phyloP scores from a whole-genome alignment of 1,284 basidiomycete genomes.

The Leucoagaricus sp. region DNA sequence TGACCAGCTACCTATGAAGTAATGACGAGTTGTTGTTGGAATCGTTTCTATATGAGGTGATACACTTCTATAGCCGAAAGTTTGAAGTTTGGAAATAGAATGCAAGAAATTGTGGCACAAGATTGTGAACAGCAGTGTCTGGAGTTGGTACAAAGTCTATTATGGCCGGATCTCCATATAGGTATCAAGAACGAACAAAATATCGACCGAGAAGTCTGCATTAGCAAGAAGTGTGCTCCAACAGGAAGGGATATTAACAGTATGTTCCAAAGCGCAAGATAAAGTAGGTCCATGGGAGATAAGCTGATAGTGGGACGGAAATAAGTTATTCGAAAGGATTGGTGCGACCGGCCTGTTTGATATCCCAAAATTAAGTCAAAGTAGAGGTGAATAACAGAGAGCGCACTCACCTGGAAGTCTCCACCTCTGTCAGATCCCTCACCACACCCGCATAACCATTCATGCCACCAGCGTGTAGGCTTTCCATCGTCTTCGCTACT shows the following conservation, averaged over 20 bases:
- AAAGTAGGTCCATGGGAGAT: constrained; percentile 2
- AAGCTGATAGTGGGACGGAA: not conserved
- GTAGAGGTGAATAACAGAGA: not conserved
- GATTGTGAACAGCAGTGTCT: not conserved
- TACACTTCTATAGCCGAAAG: constrained; percentile 6
- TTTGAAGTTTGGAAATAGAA: not conserved
- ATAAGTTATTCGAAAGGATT: constrained; percentile 67
- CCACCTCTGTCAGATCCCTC: constrained; percentile 70
- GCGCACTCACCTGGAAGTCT: constrained; percentile 60
- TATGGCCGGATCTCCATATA: not conserved
- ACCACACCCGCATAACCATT: constrained; percentile 77
- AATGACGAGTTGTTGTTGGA: not conserved
- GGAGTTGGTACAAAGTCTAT: not conserved
- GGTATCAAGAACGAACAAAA: not conserved
- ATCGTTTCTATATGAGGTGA: not conserved
- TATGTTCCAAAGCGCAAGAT: constrained; percentile 6
- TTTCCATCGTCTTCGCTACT: constrained; percentile 31
- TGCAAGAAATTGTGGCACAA: not conserved
- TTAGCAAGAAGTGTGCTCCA: not conserved
- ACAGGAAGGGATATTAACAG: not conserved
- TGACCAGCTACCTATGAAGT: not conserved
- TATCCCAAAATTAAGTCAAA: not conserved
- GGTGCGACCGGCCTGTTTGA: constrained; percentile 74
- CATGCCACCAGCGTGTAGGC: constrained; percentile 75
- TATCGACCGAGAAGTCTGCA: not conserved